Base-by-base conservation (phyloP, 371 early-diverging fungal species). In the Syncephalastrum sp. region DNA sequence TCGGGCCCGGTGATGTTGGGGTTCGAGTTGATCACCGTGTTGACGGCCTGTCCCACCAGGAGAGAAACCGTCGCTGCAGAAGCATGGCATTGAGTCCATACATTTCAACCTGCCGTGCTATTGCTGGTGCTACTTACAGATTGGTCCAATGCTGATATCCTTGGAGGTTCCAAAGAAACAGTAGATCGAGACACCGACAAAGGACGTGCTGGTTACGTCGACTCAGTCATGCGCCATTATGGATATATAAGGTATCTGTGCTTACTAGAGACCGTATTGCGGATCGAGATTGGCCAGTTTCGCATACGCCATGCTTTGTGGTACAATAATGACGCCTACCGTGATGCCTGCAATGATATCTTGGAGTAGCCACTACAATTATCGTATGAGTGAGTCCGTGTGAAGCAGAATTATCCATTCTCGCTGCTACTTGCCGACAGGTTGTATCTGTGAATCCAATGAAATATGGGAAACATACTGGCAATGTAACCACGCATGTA, bases 331-430 rank as follows among this genome's bases (percentile, higher is more conserved):
- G 29, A 90, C 75, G 4, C 91, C 94, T 24, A 95, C 91, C 3
- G 95, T 95, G 23, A 90, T 44, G 17, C 95, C 96, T 5, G 95
- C 93, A 55, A 96, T 81, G 5, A 85, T 42, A 61, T 96, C 95
- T 46, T 90, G 87, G 13, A 83, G 14, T 14, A 93, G 73, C 95
- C 95, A 95, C 47, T 77, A 52, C 4, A 41, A 14, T 1, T 27
- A 16, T 3, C 23, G 17, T 21, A 54, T 15, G 50, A 1, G 50
- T 17, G 14, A 33, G 19, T 41, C 21, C 19, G 44, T 17, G 15
- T 15, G 21, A 19, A 17, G 8, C 7, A 42, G 0, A 38, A 42
- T 43, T 12, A 29, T 19, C 12, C 1, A 25, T 49, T 13, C 41
- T 7, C 23, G 17, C 6, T 43, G 15, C 25, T 50, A 44, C 57